phyloP scores from a whole-genome alignment of 345 rosid species.

The Aurinia saxatilis region DNA sequence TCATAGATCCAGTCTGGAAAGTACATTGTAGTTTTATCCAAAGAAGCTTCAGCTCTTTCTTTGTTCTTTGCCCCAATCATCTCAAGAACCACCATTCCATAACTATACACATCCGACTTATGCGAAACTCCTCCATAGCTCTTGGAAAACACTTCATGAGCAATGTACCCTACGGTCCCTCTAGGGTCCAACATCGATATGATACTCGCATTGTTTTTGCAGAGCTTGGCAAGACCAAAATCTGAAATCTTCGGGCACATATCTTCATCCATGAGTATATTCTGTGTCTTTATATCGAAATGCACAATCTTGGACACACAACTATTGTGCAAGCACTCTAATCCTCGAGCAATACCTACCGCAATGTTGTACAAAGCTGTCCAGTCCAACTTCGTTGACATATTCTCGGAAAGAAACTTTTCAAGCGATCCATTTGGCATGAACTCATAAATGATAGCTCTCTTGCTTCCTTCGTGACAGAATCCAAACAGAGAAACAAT shows the following conservation, averaged over 20 bases:
- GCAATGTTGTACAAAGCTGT: conserved; percentile 23
- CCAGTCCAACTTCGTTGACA: conserved; percentile 12
- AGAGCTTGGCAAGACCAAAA: conserved; percentile 41
- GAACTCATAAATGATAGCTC: conserved; percentile 37
- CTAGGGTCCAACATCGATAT: conserved; percentile 22
- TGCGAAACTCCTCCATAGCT: conserved; percentile 32
- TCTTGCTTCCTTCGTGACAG: conserved; percentile 22
- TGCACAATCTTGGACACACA: conserved; percentile 36
- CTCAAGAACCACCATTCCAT: conserved; percentile 32
- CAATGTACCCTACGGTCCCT: conserved; percentile 35
- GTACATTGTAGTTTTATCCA: conserved; percentile 2
- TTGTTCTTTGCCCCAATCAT: conserved; percentile 15
- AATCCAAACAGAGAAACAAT: conserved; percentile 25
- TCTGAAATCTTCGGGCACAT: conserved; percentile 39
- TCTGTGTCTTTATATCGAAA: conserved; percentile 44
- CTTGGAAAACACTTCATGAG: conserved; percentile 32
- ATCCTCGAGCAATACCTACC: conserved; percentile 30
- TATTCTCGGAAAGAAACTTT: conserved; percentile 19
- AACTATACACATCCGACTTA: conserved; percentile 38
- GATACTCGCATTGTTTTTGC: conserved; percentile 24
- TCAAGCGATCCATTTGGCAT: conserved; percentile 39
- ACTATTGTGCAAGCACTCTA: conserved; percentile 41
- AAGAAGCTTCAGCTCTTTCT: background rate
- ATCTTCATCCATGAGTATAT: conserved; percentile 33
- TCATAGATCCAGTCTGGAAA: conserved; percentile 26